Evolutionary conservation across 192 early-diverging fungal species (phyloP).

Genomic region (Coemansia sp.): DNA sequence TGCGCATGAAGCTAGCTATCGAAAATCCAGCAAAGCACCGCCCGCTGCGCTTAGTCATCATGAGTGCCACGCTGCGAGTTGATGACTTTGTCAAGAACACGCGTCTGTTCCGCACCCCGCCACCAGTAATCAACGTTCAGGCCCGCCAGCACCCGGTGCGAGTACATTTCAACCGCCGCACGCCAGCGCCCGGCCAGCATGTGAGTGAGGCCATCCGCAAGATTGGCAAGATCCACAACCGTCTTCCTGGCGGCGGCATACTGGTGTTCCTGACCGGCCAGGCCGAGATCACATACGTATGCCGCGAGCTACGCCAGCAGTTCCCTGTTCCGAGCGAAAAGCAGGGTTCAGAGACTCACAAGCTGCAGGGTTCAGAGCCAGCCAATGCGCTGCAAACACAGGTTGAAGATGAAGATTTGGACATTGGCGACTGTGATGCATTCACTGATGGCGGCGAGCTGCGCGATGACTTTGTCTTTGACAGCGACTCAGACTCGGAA

Average conservation of each 20-base stretch:
- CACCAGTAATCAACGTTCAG: constrained; percentile 90
- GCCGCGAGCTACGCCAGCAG: constrained; percentile 69
- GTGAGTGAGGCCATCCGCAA: constrained; percentile 87
- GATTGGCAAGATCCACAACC: constrained; percentile 88
- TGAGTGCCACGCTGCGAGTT: constrained; percentile 97
- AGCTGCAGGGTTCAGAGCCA: neutral
- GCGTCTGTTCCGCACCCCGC: constrained; percentile 69
- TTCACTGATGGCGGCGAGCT: constrained; percentile 48
- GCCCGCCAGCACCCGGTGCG: constrained; percentile 85
- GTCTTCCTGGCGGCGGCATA: constrained; percentile 91
- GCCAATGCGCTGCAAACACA: constrained; percentile 50
- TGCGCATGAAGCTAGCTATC: constrained; percentile 63
- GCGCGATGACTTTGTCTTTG: constrained; percentile 34
- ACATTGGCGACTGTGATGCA: constrained; percentile 43
- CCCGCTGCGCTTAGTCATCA: constrained; percentile 93
- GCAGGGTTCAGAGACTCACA: neutral
- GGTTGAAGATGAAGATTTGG: constrained; percentile 57
- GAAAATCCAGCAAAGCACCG: constrained; percentile 46
- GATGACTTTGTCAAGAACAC: constrained; percentile 91
- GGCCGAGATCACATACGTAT: constrained; percentile 81
- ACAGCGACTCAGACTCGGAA: constrained; percentile 63
- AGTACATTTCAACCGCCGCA: constrained; percentile 91
- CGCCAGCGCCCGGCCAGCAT: constrained; percentile 79
- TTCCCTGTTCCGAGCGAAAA: constrained; percentile 56
- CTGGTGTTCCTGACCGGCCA: constrained; percentile 95